These are phyloP conservation scores for Arachis hypogaea DNA, from an alignment of 306 rosid genomes.

Conservation along the genomic window DNA sequence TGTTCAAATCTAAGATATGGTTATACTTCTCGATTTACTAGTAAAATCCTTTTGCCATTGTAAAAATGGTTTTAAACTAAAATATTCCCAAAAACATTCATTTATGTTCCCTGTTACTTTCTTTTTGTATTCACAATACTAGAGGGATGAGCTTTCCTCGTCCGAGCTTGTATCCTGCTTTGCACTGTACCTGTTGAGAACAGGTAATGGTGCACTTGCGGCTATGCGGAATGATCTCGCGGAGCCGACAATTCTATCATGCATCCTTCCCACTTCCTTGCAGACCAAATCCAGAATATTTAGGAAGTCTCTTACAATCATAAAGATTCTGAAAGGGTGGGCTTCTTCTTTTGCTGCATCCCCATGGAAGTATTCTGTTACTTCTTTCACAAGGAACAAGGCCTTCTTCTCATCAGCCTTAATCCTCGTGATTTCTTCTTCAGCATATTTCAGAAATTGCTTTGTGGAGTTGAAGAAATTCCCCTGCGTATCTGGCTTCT, in stretches of 20 bases:
- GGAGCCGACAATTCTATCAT: conserved; percentile 81
- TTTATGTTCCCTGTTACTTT: conserved; percentile 45
- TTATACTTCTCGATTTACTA: conserved; percentile 28
- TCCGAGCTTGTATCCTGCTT: conserved; percentile 81
- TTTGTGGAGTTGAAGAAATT: conserved; percentile 78
- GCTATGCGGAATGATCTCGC: conserved; percentile 88
- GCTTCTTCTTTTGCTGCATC: conserved; percentile 89
- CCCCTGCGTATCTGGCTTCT: conserved; percentile 67
- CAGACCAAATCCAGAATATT: conserved; percentile 82
- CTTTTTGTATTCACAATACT: conserved; percentile 47
- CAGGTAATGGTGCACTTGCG: conserved; percentile 76
- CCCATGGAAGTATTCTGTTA: conserved; percentile 90
- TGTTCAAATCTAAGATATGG: background rate
- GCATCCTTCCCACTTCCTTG: conserved; percentile 93
- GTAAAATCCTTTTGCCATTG: conserved; percentile 33
- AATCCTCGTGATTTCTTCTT: conserved; percentile 69
- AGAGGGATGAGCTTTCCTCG: conserved; percentile 90
- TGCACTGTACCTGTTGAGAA: conserved; percentile 76
- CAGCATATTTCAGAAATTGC: conserved; percentile 77
- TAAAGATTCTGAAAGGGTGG: conserved; percentile 90
- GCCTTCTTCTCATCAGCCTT: conserved; percentile 82
- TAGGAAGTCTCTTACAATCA: conserved; percentile 93
- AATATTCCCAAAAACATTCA: conserved; percentile 39
- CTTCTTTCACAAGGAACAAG: conserved; percentile 82
- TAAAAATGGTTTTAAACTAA: conserved; percentile 27